Percentiles rank a stretch among this genome's conserved stretches.
These are phyloP conservation scores for Hypoxylon sp. DNA, from an alignment of 2,329 filamentous ascomycete species.

Conservation along the genomic window DNA sequence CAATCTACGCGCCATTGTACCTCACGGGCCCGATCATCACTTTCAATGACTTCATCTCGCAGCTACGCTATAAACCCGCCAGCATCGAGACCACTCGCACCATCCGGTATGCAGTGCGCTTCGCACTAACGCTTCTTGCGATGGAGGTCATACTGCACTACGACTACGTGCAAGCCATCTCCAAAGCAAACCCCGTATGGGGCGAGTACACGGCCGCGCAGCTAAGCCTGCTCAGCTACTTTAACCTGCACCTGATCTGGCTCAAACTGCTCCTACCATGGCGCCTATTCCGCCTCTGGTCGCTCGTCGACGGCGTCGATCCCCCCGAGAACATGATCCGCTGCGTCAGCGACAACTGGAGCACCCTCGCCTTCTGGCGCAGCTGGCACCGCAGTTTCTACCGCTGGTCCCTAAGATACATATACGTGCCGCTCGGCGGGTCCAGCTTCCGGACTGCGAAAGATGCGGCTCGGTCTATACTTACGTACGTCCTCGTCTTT, in stretches of 20 bases:
- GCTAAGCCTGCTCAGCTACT: slow-evolving; percentile 90
- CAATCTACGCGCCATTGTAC: slow-evolving; percentile 93
- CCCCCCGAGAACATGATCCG: slow-evolving; percentile 98
- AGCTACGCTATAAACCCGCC: slow-evolving; percentile 79
- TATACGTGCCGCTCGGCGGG: slow-evolving; percentile 93
- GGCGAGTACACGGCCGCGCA: slow-evolving; percentile 86
- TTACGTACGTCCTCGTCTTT: slow-evolving; percentile 88
- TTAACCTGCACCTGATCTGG: slow-evolving; percentile 98
- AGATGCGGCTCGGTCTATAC: slow-evolving; percentile 70
- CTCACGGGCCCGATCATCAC: slow-evolving; percentile 93
- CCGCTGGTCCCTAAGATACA: slow-evolving; percentile 92
- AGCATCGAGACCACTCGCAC: slow-evolving; percentile 81
- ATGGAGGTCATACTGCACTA: slow-evolving; percentile 96
- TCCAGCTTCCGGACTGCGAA: slow-evolving; percentile 64
- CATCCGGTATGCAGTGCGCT: slow-evolving; percentile 85
- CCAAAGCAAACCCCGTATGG: slow-evolving; percentile 85
- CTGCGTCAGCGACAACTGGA: slow-evolving; percentile 96
- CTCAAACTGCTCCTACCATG: slow-evolving; percentile 95
- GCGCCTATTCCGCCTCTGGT: slow-evolving; percentile 99
- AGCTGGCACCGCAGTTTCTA: slow-evolving; percentile 97
- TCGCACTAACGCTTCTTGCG: slow-evolving; percentile 81
- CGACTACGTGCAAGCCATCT: slow-evolving; percentile 94
- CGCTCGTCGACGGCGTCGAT: slow-evolving; percentile 89
- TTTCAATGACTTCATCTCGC: slow-evolving; percentile 97
- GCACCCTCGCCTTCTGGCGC: slow-evolving; percentile 92